Conservation (phyloP, 2,329 filamentous ascomycete genomes). For the Fusarium sp. region DNA sequence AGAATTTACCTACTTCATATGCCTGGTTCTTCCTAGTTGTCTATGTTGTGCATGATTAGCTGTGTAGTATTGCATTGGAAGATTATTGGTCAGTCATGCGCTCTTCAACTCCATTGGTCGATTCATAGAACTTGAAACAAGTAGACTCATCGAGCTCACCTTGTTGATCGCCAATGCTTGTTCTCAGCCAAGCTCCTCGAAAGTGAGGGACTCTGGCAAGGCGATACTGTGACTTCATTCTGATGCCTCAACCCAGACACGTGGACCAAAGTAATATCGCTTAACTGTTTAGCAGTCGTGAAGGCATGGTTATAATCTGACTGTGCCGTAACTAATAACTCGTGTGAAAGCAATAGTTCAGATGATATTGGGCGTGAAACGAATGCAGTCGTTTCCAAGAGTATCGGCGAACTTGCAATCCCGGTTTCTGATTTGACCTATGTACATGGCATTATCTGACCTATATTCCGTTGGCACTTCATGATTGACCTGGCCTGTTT, state of each 20-base stretch:
- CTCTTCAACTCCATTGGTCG: slow-evolving; percentile 17
- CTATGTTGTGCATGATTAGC: slow-evolving; percentile 15
- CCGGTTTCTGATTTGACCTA: not conserved
- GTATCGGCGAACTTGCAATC: not conserved
- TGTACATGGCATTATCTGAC: no score
- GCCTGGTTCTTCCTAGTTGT: slow-evolving; percentile 5
- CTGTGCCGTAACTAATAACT: not conserved
- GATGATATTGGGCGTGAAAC: not conserved
- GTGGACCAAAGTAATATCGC: not conserved
- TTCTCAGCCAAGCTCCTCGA: not conserved
- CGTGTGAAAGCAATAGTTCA: not conserved
- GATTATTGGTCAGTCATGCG: slow-evolving; percentile 4
- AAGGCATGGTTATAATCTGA: not conserved
- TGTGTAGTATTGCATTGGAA: slow-evolving; percentile 2
- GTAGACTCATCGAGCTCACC: slow-evolving; percentile 16
- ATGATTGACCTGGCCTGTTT: no score
- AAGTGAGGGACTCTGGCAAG: not conserved
- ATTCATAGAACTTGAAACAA: slow-evolving; percentile 13
- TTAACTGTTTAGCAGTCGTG: not conserved
- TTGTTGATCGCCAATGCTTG: slow-evolving; percentile 1
- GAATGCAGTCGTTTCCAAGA: not conserved
- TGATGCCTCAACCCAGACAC: not conserved
- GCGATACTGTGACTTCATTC: not conserved
- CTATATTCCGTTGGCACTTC: not conserved
- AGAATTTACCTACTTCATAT: not conserved